phyloP scores from a whole-genome alignment of 768 basidiomycete genomes.

The Nevesoporus exiguus region DNA sequence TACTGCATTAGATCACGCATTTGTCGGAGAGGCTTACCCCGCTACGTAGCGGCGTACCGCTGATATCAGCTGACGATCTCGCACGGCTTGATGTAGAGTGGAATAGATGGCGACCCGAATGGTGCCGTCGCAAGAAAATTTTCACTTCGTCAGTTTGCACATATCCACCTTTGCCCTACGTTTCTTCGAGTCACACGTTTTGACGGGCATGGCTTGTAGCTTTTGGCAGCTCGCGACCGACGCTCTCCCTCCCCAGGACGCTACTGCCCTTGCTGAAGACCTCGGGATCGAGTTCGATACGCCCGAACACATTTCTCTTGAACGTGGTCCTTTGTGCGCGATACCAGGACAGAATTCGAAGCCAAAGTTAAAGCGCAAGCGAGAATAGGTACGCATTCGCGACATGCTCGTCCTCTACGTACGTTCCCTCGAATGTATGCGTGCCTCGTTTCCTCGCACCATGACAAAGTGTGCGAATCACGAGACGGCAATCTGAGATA shows the following conservation, averaged over 20 bases:
- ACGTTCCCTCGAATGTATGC: neutral
- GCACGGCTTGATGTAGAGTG: conserved; percentile 69
- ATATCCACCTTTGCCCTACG: neutral
- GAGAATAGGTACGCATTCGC: conserved; percentile 20
- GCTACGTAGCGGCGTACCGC: conserved; percentile 57
- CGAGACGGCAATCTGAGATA: neutral
- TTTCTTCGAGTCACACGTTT: neutral
- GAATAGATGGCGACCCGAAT: conserved; percentile 77
- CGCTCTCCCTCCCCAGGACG: conserved; percentile 61
- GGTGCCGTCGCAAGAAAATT: conserved; percentile 70
- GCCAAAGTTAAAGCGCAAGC: conserved; percentile 52
- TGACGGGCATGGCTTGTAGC: conserved; percentile 37
- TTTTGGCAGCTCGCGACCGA: conserved; percentile 76
- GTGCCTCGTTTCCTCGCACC: neutral
- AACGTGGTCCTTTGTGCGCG: conserved; percentile 57
- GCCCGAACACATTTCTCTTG: conserved; percentile 62
- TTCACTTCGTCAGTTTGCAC: conserved; percentile 41
- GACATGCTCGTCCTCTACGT: neutral
- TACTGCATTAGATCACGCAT: conserved; percentile 43
- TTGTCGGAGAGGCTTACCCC: conserved; percentile 53
- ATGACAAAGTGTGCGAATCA: neutral
- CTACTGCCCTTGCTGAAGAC: conserved; percentile 63
- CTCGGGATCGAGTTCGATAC: conserved; percentile 81
- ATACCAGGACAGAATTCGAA: conserved; percentile 24
- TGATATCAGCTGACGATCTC: conserved; percentile 70